Evolutionary conservation across 306 rosid species (phyloP), one percentile per base, ranked within the genome.

Genomic region (Cicer cuneatum): DNA sequence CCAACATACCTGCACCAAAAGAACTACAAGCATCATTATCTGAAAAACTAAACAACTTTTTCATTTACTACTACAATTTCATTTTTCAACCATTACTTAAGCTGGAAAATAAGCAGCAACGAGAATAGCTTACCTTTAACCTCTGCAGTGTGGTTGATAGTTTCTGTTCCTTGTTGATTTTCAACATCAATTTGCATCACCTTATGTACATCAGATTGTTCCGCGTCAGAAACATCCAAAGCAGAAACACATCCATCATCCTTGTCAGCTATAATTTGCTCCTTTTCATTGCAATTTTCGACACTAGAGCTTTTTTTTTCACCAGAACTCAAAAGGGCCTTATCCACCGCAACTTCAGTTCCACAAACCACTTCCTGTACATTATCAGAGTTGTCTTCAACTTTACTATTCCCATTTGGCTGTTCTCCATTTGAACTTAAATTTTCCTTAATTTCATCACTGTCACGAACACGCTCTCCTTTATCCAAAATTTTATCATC

Each of bases 81-180:
- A 73, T 66, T 54, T 54, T 66, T 81, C 77, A 24, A 65, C 79
- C 56, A 66, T 69, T 29, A 67, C 21, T 33, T 53, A 65, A 69
- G 66, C 61, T 69, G 45, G 68, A 70, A 75, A 62, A 72, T 51
- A 58, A 7, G 9, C 56, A 46, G 48, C 40, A 29, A 39, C 2
- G 1, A 74, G 56, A 38, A 15, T 21, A 60, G 29, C 57, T 21
- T 84, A 84, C 86, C 84, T 82, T 81, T 78, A 57, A 67, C 39
- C 54, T 69, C 72, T 12, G 42, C 54, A 48, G 43, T 58, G 38
- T 72, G 56, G 16, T 64, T 67, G 39, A 14, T 12, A 33, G 10
- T 41, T 46, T 56, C 69, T 8, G 58, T 8, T 51, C 52, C 63
- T 2, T 46, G 74, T 70, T 49, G 81, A 75, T 13, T 72, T 35